phyloP scores from a whole-genome alignment of 495 filamentous ascomycete genomes.

The Neurospora sp. region DNA sequence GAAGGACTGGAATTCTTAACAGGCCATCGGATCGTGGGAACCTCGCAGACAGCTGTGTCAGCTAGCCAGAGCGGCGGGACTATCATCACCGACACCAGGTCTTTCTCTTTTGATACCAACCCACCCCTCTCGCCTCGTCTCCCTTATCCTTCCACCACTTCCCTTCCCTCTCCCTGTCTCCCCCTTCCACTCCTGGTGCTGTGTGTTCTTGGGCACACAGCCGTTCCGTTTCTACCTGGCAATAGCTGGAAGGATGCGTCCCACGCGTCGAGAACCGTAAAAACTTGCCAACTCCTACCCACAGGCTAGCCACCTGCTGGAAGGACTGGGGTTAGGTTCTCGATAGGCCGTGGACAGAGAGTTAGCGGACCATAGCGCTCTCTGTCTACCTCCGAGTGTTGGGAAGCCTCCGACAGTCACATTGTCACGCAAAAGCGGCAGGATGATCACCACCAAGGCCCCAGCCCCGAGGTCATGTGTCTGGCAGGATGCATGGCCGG shows the following conservation, averaged over 20 bases:
- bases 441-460: not conserved
- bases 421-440: not conserved
- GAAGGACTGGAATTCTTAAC: not conserved
- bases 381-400: not conserved
- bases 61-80: conserved; percentile 4
- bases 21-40: not conserved
- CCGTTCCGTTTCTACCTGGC: not conserved
- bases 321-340: conserved; percentile 7
- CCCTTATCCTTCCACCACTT: not conserved
- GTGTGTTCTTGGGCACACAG: not conserved
- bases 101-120: not conserved
- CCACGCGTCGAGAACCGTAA: conserved; percentile 4
- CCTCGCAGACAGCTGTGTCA: not conserved
- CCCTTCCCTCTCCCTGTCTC: not conserved
- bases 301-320: not conserved
- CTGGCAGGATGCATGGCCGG: not conserved
- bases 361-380: not conserved
- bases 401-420: not conserved
- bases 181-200: not conserved
- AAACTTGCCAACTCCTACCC: conserved; percentile 5
- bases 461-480: not conserved
- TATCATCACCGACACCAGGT: conserved; percentile 4
- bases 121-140: not conserved
- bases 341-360: not conserved
- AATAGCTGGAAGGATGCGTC: conserved; percentile 1